A percentile compares a stretch with the other conserved stretches of the same genome.
These are phyloP conservation scores for Irpex rosettiformis DNA, from an alignment of 1,284 basidiomycete genomes.

Conservation along the genomic window DNA sequence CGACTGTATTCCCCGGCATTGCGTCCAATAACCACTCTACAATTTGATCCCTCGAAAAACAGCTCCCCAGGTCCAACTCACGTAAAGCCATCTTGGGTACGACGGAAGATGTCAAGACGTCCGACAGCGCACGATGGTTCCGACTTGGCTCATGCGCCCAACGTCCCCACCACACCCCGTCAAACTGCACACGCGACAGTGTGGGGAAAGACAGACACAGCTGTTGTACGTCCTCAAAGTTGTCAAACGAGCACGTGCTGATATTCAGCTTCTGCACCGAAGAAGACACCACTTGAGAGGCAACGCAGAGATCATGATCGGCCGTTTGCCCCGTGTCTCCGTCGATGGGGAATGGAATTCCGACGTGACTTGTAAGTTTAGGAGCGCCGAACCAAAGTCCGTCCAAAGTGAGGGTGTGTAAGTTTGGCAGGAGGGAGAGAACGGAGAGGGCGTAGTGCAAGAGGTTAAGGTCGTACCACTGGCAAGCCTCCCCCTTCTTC, in stretches of 20 bases:
- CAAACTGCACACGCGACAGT: constrained; percentile 7
- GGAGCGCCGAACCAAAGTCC: constrained; percentile 15
- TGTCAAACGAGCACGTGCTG: constrained; percentile 15
- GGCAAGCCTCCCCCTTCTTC: constrained; percentile 10
- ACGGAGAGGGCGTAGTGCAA: constrained; percentile 8
- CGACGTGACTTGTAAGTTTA: not conserved
- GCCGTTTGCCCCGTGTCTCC: not conserved
- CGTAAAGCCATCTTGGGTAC: constrained; percentile 3
- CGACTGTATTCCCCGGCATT: not conserved
- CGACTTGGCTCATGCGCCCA: constrained; percentile 4
- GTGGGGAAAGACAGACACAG: constrained; percentile 8
- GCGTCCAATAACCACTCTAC: constrained; percentile 14
- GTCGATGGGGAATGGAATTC: not conserved
- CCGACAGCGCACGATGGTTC: not conserved
- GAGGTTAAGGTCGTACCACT: constrained; percentile 12
- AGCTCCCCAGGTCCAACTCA: constrained; percentile 14
- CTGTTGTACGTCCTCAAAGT: constrained; percentile 6
- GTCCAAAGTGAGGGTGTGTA: constrained; percentile 7
- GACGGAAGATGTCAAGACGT: not conserved
- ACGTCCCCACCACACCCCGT: constrained; percentile 15
- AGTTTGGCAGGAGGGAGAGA: constrained; percentile 6
- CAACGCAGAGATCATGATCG: not conserved
- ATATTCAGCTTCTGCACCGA: constrained; percentile 9
- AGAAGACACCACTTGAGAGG: not conserved
- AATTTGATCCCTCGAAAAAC: constrained; percentile 11